phyloP scores from a whole-genome alignment of 2,329 filamentous ascomycete species.

The Aspergillus pseudoterreus region DNA sequence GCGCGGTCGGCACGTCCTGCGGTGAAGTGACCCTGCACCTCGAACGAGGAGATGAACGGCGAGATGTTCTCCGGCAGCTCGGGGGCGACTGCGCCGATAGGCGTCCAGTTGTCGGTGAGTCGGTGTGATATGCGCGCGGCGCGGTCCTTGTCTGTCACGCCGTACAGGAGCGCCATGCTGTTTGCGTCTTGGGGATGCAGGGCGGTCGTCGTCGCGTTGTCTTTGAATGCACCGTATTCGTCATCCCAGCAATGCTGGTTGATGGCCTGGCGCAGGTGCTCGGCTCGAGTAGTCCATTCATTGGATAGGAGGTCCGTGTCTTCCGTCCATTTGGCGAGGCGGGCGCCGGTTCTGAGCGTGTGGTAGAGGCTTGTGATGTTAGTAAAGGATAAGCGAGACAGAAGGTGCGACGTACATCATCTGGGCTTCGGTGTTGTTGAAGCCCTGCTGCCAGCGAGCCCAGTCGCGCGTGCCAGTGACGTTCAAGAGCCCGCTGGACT shows the following conservation, averaged over 20 bases:
- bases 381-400: background rate
- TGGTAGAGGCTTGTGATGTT: conserved; percentile 42
- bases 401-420: conserved; percentile 38
- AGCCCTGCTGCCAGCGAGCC: conserved; percentile 49
- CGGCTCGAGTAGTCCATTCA: conserved; percentile 36
- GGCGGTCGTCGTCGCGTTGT: conserved; percentile 49
- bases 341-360: conserved; percentile 51
- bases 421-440: conserved; percentile 51
- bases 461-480: conserved; percentile 51
- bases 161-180: conserved; percentile 52
- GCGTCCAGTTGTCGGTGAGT: conserved; percentile 52
- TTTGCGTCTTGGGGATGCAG: conserved; percentile 61
- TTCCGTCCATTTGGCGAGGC: conserved; percentile 48
- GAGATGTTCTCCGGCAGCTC: conserved; percentile 58
- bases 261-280: conserved; percentile 44
- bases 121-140: conserved; percentile 41
- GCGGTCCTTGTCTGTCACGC: conserved; percentile 36
- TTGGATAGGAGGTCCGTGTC: conserved; percentile 38
- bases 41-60: conserved; percentile 57
- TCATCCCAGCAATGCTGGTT: conserved; percentile 49
- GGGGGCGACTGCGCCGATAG: conserved; percentile 53
- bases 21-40: conserved; percentile 56
- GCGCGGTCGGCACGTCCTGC: conserved; percentile 49
- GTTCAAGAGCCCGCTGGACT: conserved; percentile 46
- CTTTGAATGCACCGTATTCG: conserved; percentile 49